A percentile compares a stretch with the other conserved stretches of the same genome.
These are phyloP conservation scores for Fomitopsis palustris DNA, from an alignment of 1,284 basidiomycete species.

Conservation along the genomic window DNA sequence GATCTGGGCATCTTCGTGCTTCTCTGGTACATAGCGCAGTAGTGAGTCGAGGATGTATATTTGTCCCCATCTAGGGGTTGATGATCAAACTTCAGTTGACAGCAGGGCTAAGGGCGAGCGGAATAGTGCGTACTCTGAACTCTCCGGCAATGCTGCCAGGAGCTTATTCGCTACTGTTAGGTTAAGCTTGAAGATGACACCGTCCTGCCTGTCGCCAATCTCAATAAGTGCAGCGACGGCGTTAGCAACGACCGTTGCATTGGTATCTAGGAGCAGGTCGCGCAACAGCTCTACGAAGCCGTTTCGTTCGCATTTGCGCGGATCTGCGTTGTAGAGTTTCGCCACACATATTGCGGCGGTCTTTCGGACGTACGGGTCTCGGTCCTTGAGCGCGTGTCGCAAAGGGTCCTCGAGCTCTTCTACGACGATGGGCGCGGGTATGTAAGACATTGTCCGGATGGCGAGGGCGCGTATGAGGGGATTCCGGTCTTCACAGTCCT, in stretches of 20 bases:
- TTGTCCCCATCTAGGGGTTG: slow-evolving; percentile 84
- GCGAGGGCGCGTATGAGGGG: slow-evolving; percentile 91
- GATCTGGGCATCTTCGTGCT: slow-evolving; percentile 85
- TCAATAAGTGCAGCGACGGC: slow-evolving; percentile 93
- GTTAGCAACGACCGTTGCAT: slow-evolving; percentile 93
- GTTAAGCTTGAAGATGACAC: slow-evolving; percentile 86
- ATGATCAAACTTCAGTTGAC: not conserved
- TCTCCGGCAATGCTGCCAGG: slow-evolving; percentile 81
- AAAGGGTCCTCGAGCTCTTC: slow-evolving; percentile 82
- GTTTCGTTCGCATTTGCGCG: slow-evolving; percentile 78
- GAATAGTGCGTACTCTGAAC: slow-evolving; percentile 73
- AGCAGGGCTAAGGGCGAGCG: slow-evolving; percentile 2
- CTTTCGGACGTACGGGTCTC: slow-evolving; percentile 95
- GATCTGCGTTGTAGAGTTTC: slow-evolving; percentile 86
- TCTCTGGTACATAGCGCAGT: slow-evolving; percentile 89
- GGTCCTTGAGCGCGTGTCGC: slow-evolving; percentile 84
- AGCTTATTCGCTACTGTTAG: slow-evolving; percentile 81
- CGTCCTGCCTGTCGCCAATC: slow-evolving; percentile 87
- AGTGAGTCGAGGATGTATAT: slow-evolving; percentile 97
- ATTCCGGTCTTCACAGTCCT: slow-evolving; percentile 92
- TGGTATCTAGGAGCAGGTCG: slow-evolving; percentile 87
- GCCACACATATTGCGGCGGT: slow-evolving; percentile 93
- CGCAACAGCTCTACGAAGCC: slow-evolving; percentile 85
- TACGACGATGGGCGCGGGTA: slow-evolving; percentile 79
- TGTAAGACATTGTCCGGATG: slow-evolving; percentile 96